These are phyloP conservation scores for Coleophoma crateriformis DNA, from an alignment of 2,329 filamentous ascomycete genomes.

Conservation along the genomic window DNA sequence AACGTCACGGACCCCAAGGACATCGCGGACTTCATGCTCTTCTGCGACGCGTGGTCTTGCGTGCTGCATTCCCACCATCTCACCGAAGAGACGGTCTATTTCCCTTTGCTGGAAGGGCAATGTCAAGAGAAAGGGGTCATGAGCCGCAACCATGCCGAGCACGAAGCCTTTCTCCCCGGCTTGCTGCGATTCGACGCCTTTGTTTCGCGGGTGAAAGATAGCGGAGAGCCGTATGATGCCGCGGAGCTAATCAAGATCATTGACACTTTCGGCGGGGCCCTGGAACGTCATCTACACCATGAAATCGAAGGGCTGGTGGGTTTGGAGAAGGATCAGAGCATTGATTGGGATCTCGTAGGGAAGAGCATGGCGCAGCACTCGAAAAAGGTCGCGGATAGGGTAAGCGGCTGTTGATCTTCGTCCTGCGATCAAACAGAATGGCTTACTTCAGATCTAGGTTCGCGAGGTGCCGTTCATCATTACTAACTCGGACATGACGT, in stretches of 20 bases:
- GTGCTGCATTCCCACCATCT: constrained; percentile 33
- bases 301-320: constrained; percentile 33
- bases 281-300: constrained; percentile 31
- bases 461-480: constrained; percentile 12
- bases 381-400: constrained; percentile 7
- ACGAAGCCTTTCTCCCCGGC: constrained; percentile 4
- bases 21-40: constrained; percentile 24
- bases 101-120: constrained; percentile 31
- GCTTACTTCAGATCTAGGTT: background rate
- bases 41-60: constrained; percentile 9
- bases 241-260: constrained; percentile 24
- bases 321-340: constrained; percentile 27
- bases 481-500: constrained; percentile 17
- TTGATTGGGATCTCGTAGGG: constrained; percentile 29
- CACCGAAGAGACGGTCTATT: constrained; percentile 31
- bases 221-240: constrained; percentile 27
- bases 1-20: constrained; percentile 31
- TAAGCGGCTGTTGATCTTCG: background rate
- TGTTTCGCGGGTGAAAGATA: constrained; percentile 21
- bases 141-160: constrained; percentile 19
- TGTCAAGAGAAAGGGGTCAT: constrained; percentile 27
- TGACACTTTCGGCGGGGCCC: constrained; percentile 27
- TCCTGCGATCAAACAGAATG: background rate
- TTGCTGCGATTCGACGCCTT: constrained; percentile 34
- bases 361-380: constrained; percentile 2